phyloP scores from a whole-genome alignment of 305 asterid species.

The Rubia occidens region DNA sequence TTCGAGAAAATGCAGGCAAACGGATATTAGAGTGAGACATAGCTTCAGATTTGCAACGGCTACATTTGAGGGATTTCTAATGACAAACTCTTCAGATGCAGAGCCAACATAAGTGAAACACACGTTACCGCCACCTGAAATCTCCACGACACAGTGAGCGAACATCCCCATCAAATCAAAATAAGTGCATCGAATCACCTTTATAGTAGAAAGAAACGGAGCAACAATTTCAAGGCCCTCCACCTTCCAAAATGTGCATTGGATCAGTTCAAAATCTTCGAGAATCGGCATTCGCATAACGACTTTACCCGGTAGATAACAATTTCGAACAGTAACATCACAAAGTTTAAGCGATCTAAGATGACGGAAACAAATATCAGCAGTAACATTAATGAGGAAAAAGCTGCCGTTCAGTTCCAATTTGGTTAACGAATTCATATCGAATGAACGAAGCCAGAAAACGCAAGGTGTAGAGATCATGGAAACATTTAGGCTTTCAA shows the following conservation, averaged over 20 bases:
- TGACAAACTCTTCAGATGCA: not conserved
- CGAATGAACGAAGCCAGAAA: not conserved
- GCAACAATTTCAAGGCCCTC: not conserved
- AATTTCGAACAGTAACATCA: not conserved
- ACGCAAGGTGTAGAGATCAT: not conserved
- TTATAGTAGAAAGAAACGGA: not conserved
- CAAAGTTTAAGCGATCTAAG: not conserved
- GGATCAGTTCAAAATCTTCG: not conserved
- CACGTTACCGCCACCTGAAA: not conserved
- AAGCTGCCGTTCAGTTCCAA: not conserved
- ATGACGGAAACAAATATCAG: not conserved
- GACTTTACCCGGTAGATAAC: not conserved
- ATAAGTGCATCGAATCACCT: not conserved
- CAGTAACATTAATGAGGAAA: not conserved
- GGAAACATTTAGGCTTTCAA: not conserved
- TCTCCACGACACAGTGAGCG: not conserved
- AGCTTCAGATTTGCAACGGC: not conserved
- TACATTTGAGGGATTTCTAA: not conserved
- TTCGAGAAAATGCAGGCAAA: not conserved
- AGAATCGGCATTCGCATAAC: not conserved
- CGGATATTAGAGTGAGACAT: not conserved
- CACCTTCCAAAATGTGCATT: not conserved
- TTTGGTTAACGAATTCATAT: not conserved
- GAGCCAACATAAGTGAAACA: not conserved
- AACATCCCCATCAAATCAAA: not conserved